Evolutionary conservation across 116 monocot species (phyloP), one percentile per base, ranked within the genome.

Genomic region (Dioscorea cayenensis): DNA sequence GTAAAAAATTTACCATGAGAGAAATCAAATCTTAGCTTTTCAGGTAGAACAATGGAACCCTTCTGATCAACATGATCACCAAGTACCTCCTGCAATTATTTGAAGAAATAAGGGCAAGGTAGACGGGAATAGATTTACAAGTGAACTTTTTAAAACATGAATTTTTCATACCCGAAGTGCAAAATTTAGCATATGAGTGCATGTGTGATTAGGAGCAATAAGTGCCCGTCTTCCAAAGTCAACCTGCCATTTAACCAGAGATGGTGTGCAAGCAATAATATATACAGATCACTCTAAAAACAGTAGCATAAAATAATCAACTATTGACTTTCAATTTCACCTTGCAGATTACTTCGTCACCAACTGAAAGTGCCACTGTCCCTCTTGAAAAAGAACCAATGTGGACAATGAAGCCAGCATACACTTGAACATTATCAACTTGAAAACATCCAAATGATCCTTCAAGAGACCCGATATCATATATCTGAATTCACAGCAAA

Each of bases 31-130:
- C 94, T 72, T 63, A 99, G 78, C 64, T 99, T 99, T 65, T 99
- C 94, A 58, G 99, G 99, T 70, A 99, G 94, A 81, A 97, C 97
- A 80, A 93, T 97, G 65, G 97, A 97, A 63, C 97, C 97, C 69
- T 97, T 97, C 72, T 99, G 97, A 79, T 94, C 97, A 78, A 99
- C 75, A 82, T 99, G 97, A 70, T 93, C 89, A 66, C 99, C 99
- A 80, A 99, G 94, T 28, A 99, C 87, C 82, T 94, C 91, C 99
- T 99, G 81, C 36, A 52, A 72, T 13, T 10, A 71, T 43, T n/a
- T 65, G 6, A 43, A 58, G 63, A 27, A 23, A 62, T 68, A 60
- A 69, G 19, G 22, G 60, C 22, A 43, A 65, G 43, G 38, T 27
- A 73, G 25, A 37, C 28, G 23, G 13, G 38, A 65, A 62, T 62